Base-by-base conservation (phyloP, 139 green algal species). In the Zygnema circumcarinatum region DNA sequence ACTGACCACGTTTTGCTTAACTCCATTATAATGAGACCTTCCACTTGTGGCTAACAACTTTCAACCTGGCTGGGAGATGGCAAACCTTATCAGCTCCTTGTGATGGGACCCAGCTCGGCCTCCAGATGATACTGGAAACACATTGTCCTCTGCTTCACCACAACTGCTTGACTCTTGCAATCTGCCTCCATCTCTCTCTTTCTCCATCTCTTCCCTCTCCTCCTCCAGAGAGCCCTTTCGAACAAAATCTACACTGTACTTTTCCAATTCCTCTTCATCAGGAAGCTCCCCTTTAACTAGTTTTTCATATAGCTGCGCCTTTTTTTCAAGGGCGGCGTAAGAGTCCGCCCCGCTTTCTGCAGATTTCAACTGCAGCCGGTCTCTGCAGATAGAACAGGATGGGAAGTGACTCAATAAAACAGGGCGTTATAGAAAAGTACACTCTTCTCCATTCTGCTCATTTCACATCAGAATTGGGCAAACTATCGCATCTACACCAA, bases 201-300 rank as follows among this genome's bases (percentile, higher is more conserved):
- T 35, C 21, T 81, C 35, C 67, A 78, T 83, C 36, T 94, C 89
- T 69, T 92, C 41, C 88, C 2, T n/a, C 75, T 93, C 86, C 54
- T 91, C 81, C 42, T 74, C 79, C 36, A 89, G 79, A 1, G 68
- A 54, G 0, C 79, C 87, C 86, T 95, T 95, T 3, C 81, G 79
- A 42, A 95, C 38, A 54, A 96, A 96, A 79, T 96, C 94, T 54
- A 97, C 95, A 79, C 96, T 94, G 67, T 95, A 97, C 52, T 86
- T 74, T 38, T 88, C 83, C 0, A 92, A 92, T 16, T 94, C 88
- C 82, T 93, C 94, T 7, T 93, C 88, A 56, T 94, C 92, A 29
- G 90, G 84, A 33, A 80, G 76, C 38, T 94, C 86, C 0, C 92
- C 94, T 0, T 79, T 72, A 11, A 75, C 87, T 92, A 98, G 85